Base-by-base conservation (phyloP, 768 basidiomycete species). In the Hebeloma cylindrosporum region DNA sequence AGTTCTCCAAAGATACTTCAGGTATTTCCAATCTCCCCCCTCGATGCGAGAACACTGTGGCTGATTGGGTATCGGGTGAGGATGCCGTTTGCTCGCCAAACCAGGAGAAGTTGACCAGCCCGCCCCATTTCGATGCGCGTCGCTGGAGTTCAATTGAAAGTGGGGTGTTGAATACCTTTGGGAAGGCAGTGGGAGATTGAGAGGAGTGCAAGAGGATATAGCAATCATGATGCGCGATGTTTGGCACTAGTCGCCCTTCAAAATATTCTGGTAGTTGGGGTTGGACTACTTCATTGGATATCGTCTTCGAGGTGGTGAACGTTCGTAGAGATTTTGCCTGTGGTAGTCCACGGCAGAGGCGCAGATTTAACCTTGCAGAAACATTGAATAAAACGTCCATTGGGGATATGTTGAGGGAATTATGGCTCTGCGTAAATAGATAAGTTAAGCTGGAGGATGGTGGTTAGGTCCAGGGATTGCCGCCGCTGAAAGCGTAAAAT, bases 51-150 rank as follows among this genome's bases (percentile, higher is more conserved):
- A 84, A 86, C 3, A 78, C 78, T 0, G 77, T 79, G 16, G 75
- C 72, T 28, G 61, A 58, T 27, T 52, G 48, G 29, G 61, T 55
- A 27, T 48, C 53, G 8, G 21, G 22, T 5, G 10, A 17, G 28
- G 27, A 41, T 17, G 20, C 1, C 13, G 22, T 14, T 5, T 16
- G 28, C 8, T 50, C 38, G 9, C 42, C 26, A 17, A 70, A 64
- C 78, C 78, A 85, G 13, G 77, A 70, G 56, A 83, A 80, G 60
- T 86, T 87, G 50, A 82, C 78, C 2, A 74, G 48, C n/a, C 75
- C 81, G 5, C 79, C 78, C 71, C 71, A 78, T 54, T 67, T 64
- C 23, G 60, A 54, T 5, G 68, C 66, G 14, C 65, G 65, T 7
- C 74, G 59, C 43, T 74, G 72, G 27, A 87, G 64, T 7, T 68